phyloP scores from a whole-genome alignment of 2,329 filamentous ascomycete species.

The Aspergillus novofumigatus region DNA sequence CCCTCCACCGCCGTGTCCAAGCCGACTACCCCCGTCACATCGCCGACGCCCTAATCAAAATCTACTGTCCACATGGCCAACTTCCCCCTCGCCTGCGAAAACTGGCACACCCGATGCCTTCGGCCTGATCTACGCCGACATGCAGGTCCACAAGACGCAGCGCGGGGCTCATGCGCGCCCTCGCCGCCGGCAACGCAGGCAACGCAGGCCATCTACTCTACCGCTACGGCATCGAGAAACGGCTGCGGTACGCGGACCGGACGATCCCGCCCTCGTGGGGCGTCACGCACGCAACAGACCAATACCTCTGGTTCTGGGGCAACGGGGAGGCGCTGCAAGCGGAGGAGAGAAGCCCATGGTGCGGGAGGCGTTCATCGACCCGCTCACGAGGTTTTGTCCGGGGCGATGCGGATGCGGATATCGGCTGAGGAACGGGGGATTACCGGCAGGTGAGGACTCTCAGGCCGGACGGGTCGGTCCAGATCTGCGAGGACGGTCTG shows the following conservation, averaged over 20 bases:
- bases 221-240: conserved; percentile 54
- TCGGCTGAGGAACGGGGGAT: conserved; percentile 25
- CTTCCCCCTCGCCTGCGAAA: conserved; percentile 38
- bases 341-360: conserved; percentile 48
- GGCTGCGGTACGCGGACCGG: conserved; percentile 44
- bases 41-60: conserved; percentile 41
- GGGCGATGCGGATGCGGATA: conserved; percentile 11
- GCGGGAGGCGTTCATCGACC: conserved; percentile 24
- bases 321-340: conserved; percentile 40
- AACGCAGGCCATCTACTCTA: conserved; percentile 46
- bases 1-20: conserved; percentile 44
- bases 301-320: conserved; percentile 55
- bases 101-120: conserved; percentile 50
- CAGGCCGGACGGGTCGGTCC: conserved; percentile 43
- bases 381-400: conserved; percentile 29
- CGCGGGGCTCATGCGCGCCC: conserved; percentile 48
- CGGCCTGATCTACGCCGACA: conserved; percentile 53
- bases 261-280: conserved; percentile 46
- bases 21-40: conserved; percentile 50
- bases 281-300: conserved; percentile 53
- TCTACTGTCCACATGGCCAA: conserved; percentile 41
- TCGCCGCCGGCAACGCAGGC: conserved; percentile 41
- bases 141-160: conserved; percentile 53
- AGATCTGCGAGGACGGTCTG: conserved; percentile 43
- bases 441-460: conserved; percentile 42